Percentiles rank a stretch among this genome's conserved stretches.
Conservation (phyloP, 2,329 filamentous ascomycete species). For the Colletotrichum spinosum region DNA sequence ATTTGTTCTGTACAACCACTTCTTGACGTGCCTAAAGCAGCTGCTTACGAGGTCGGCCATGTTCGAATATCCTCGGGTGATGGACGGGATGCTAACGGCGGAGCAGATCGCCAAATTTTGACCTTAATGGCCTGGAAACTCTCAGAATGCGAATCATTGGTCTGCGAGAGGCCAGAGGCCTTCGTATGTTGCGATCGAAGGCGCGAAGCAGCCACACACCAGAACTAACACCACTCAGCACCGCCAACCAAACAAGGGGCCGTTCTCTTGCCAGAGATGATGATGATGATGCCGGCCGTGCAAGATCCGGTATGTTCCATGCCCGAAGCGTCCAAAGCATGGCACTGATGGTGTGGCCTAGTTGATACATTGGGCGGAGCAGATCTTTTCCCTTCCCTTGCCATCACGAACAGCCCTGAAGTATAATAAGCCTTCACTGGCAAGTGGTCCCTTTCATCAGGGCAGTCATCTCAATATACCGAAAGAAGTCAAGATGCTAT, state of each 20-base stretch:
- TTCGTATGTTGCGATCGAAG: conserved; percentile 53
- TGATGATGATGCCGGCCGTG: conserved; percentile 42
- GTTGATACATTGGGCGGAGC: conserved; percentile 70
- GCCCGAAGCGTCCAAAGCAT: no score
- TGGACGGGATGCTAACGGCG: not conserved
- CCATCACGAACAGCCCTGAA: conserved; percentile 63
- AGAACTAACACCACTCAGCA: conserved; percentile 40
- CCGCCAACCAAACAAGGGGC: conserved; percentile 51
- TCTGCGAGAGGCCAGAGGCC: conserved; percentile 64
- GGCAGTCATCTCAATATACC: conserved; percentile 59
- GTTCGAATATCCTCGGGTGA: not conserved
- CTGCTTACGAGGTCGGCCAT: conserved; percentile 61
- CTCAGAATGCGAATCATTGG: conserved; percentile 61
- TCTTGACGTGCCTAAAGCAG: conserved; percentile 60
- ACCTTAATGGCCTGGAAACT: conserved; percentile 65
- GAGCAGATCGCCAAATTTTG: conserved; percentile 63
- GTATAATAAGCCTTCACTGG: conserved; percentile 52
- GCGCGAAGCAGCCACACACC: no score
- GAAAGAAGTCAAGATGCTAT: conserved; percentile 62
- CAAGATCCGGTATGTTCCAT: conserved; percentile 40
- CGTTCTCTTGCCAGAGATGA: conserved; percentile 47
- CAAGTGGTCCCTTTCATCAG: conserved; percentile 58
- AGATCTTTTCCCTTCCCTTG: conserved; percentile 68
- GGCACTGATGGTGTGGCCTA: conserved; percentile 40
- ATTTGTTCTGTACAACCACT: conserved; percentile 68